Base-by-base conservation (phyloP, 495 filamentous ascomycete species). In the Paragyromitra xinjiangensis region DNA sequence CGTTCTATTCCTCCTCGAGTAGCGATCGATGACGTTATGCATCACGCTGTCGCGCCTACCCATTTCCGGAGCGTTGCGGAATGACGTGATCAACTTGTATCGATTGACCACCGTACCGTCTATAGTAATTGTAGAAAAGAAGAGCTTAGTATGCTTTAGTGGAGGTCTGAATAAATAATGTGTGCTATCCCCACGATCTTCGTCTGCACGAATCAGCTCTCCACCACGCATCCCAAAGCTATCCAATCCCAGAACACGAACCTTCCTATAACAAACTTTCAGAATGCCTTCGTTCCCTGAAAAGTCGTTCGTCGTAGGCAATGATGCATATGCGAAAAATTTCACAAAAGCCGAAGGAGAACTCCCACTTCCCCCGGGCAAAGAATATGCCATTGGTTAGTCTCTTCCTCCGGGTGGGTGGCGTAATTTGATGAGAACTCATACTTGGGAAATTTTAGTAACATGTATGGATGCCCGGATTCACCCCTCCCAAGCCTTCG, bases 391-490 rank as follows among this genome's bases (percentile, higher is more conserved):
- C 12, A 85, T 92, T 42, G 78, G 88, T 88, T 82, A 62, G 81
- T 82, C 22, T 6, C 8, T 5, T 8, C 34, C 12, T 7, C 1
- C 26, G 16, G 2, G 3, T 45, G 24, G 58, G n/a, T 7, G 5
- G 14, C 12, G 9, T 8, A 34, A 40, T 0, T 2, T 62, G 34
- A 62, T 29, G 12, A 34, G 34, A 44, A 37, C 22, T n/a, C 1
- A 1, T 2, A 0, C 12, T 16, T 6, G 9, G 14, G 12, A 3
- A 16, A 19, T 6, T 29, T 3, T 16, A 85, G 87, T 92, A 48
- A 93, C 92, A 2, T 96, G 93, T 84, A 95, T 95, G 92, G 93
- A 96, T 80, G 92, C 93, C 0, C 89, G 93, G 11, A 90, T 97
- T 74, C 91, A 94, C 77, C 88, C 92, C 0, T 87, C 89, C 1